Evolutionary conservation across 768 basidiomycete species (phyloP), one percentile per base, ranked within the genome.

Genomic region (Boletellus emodensis): DNA sequence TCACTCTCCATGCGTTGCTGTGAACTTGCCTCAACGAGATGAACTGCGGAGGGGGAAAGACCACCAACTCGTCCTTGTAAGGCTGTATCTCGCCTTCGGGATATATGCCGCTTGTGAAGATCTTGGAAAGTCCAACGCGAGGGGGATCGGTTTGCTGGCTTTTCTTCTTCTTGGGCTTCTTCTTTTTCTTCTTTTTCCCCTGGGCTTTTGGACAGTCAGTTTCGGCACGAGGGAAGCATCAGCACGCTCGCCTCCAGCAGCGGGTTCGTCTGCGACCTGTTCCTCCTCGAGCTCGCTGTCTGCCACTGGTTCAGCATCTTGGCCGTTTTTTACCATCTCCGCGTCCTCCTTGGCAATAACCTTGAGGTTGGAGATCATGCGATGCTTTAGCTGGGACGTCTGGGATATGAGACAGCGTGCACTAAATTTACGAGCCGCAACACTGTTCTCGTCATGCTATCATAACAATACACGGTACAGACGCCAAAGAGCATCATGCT

Each of bases 171-270:
- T 93, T 93, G 51, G 87, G 72, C 68, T 92, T 94, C 71, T 91
- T 95, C 72, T 94, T 92, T 66, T 94, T 97, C 75, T 95, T 95
- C 71, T 92, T 94, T 67, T 83, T 87, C 66, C 87, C 88, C 46
- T 83, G 83, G 18, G 77, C 83, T 75, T 35, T 58, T 33, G 5
- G 24, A 30, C 43, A 30, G 40, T 52, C 32, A 26, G 49, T 11
- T 11, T 10, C 32, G 28, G 24, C 36, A 36, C 13, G 22, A 13
- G 15, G 39, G 12, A 24, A 12, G 14, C 17, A 39, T 33, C 12
- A 37, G n/a, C 12, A 12, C 44, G 46, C 67, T 63, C 53, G 72
- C 70, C 71, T 51, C 42, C 60, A 34, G 37, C 40, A 17, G 48
- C 48, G n/a, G 56, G 57, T 28, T 51, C 66, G 24, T 63, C 67